A percentile compares a stretch with the other conserved stretches of the same genome.
phyloP scores from a whole-genome alignment of 2,329 filamentous ascomycete species.

The Microcera coccophila region DNA sequence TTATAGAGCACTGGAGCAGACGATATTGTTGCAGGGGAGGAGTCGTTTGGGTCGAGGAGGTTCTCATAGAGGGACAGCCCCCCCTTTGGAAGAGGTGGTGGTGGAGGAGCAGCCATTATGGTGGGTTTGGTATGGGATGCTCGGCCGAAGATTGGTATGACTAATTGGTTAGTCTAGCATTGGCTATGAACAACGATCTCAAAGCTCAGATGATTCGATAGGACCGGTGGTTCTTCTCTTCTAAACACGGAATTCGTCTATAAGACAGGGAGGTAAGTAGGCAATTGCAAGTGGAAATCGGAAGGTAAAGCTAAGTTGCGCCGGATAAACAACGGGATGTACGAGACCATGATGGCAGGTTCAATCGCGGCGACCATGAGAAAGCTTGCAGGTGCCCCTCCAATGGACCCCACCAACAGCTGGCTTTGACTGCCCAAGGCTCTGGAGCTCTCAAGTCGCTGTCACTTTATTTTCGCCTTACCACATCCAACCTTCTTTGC shows the following conservation, averaged over 20 bases:
- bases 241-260: no score
- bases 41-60: slow-evolving; percentile 61
- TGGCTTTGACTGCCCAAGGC: slow-evolving; percentile 7
- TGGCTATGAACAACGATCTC: no score
- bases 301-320: slow-evolving; percentile 9
- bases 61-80: slow-evolving; percentile 79
- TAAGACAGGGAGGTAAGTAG: no score
- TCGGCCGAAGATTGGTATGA: no score
- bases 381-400: slow-evolving; percentile 29
- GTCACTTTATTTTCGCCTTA: slow-evolving; percentile 18
- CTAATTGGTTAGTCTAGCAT: no score
- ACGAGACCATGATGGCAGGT: neutral
- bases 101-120: slow-evolving; percentile 31
- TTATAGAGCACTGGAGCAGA: slow-evolving; percentile 71
- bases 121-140: no score
- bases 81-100: slow-evolving; percentile 39
- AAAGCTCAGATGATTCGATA: no score
- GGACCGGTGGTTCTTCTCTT: no score
- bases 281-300: neutral
- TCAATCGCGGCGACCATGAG: neutral
- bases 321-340: slow-evolving; percentile 30
- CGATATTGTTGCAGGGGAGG: slow-evolving; percentile 63
- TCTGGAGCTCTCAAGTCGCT: slow-evolving; percentile 8
- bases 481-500: slow-evolving; percentile 5
- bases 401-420: slow-evolving; percentile 31